Evolutionary conservation across 2,329 filamentous ascomycete genomes (phyloP).

Genomic region (Metarhizium brunneum): DNA sequence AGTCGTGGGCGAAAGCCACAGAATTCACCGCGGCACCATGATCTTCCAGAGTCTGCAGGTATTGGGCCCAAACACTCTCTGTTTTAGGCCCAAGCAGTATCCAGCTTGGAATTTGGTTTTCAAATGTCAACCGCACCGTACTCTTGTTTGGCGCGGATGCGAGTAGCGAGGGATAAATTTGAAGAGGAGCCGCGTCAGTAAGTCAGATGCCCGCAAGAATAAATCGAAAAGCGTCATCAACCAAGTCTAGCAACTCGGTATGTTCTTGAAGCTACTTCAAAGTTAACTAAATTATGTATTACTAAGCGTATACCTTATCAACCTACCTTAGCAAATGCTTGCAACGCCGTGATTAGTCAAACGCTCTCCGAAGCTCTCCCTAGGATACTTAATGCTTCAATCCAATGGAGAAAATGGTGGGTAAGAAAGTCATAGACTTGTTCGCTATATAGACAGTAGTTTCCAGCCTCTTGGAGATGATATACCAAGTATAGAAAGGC

Average conservation of each 20-base stretch:
- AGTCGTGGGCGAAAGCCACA: neutral
- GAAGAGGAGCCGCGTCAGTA: neutral
- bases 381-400: slow-evolving; percentile 27
- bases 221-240: neutral
- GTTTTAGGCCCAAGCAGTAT: neutral
- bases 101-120: neutral
- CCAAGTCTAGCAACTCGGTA: neutral
- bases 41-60: neutral
- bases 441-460: slow-evolving; percentile 8
- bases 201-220: neutral
- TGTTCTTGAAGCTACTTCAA: neutral
- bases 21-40: neutral
- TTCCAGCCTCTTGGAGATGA: slow-evolving; percentile 14
- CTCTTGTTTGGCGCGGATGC: neutral
- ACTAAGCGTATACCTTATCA: neutral
- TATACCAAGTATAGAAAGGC: slow-evolving; percentile 29
- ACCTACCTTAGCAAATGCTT: neutral
- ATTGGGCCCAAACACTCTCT: neutral
- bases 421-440: slow-evolving; percentile 22
- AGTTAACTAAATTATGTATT: neutral
- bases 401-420: slow-evolving; percentile 30
- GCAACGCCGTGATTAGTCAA: neutral
- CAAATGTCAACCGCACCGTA: neutral
- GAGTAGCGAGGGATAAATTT: neutral
- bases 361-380: slow-evolving; percentile 9